Evolutionary conservation across 73 alveolate species (phyloP).

Genomic region (Stentor coeruleus): DNA sequence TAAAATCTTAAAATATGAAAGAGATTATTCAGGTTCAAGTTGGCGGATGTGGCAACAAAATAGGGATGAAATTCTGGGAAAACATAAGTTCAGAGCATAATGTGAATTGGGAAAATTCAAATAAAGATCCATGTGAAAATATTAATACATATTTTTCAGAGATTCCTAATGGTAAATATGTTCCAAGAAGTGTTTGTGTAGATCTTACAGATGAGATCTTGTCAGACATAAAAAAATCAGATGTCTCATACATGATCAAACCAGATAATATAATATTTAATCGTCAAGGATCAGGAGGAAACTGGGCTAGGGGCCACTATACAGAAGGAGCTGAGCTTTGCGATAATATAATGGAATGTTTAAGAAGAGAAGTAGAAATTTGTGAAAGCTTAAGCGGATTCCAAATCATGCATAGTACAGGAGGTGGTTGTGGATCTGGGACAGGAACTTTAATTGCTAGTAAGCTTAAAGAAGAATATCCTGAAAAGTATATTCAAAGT

Average conservation of each 20-base stretch:
- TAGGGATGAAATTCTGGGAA: constrained; percentile 94
- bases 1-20: too few relatives aligned
- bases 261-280: constrained; percentile 59
- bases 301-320: constrained; percentile 93
- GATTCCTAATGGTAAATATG: constrained; percentile 45
- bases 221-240: constrained; percentile 35
- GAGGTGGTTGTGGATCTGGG: constrained; percentile 98
- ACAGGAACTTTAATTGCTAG: constrained; percentile 72
- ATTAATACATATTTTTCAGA: too few relatives aligned
- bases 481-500: constrained; percentile 67
- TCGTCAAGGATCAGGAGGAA: constrained; percentile 85
- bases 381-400: constrained; percentile 90
- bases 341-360: constrained; percentile 64
- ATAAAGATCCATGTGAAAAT: too few relatives aligned
- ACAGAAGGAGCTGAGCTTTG: constrained; percentile 73
- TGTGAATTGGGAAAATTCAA: constrained; percentile 17
- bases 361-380: constrained; percentile 77
- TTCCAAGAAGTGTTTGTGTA: constrained; percentile 70
- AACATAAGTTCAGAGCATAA: constrained; percentile 76
- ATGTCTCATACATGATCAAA: constrained; percentile 46
- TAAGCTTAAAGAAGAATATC: constrained; percentile 76
- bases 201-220: constrained; percentile 70
- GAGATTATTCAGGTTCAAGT: constrained; percentile 54
- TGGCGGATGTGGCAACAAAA: constrained; percentile 96
- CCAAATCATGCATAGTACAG: constrained; percentile 80